Evolutionary conservation across 345 rosid genomes (phyloP).

Genomic region (Eucalyptus marginata): DNA sequence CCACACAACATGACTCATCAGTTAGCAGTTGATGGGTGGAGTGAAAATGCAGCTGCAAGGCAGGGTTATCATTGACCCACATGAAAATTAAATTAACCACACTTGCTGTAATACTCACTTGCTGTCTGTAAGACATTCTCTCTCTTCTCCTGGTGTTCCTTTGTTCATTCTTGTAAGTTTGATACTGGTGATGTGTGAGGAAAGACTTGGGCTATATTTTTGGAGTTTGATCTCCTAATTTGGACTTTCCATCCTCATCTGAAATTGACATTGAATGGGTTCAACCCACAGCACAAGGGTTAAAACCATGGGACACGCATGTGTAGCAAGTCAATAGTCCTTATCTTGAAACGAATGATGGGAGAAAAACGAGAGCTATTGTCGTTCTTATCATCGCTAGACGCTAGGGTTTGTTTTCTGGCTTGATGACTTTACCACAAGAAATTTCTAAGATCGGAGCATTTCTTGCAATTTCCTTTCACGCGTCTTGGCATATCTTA

Average conservation of each 20-base stretch:
- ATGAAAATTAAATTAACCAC: background rate
- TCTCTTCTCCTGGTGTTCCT: background rate
- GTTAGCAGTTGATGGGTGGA: background rate
- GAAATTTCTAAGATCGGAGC: background rate
- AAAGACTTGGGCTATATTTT: background rate
- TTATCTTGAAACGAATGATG: background rate
- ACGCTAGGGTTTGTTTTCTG: background rate
- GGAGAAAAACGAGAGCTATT: background rate
- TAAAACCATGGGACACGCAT: background rate
- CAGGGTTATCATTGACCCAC: background rate
- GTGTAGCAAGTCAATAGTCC: background rate
- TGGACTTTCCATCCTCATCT: background rate
- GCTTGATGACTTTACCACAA: background rate
- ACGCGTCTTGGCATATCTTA: background rate
- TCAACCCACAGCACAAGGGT: background rate
- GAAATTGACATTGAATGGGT: background rate
- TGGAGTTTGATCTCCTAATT: background rate
- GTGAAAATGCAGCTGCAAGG: background rate
- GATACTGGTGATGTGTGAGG: background rate
- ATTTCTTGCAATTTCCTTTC: background rate
- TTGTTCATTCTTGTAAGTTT: background rate
- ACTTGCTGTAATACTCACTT: background rate
- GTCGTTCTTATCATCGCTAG: background rate
- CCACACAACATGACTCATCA: conserved; percentile 21
- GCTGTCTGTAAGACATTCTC: background rate